A percentile compares a stretch with the other conserved stretches of the same genome.
phyloP scores from a whole-genome alignment of 2,329 filamentous ascomycete species.

The Pseudogymnoascus sp. region DNA sequence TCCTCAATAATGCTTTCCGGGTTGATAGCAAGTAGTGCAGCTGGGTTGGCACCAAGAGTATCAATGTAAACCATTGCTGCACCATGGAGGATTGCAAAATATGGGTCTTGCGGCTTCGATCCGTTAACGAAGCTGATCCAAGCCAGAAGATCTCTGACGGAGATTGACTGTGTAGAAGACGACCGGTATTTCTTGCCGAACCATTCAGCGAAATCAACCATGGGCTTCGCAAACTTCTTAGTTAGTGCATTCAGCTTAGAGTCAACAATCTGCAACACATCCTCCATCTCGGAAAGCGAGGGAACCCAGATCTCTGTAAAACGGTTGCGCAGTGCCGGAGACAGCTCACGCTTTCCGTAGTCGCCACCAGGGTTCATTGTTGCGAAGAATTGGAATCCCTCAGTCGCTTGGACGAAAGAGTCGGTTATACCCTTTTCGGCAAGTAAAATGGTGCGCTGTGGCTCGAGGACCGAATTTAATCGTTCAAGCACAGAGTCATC shows the following conservation, averaged over 20 bases:
- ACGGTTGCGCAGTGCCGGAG: conserved; percentile 86
- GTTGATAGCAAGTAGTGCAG: conserved; percentile 72
- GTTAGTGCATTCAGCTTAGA: conserved; percentile 60
- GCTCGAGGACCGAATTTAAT: conserved; percentile 92
- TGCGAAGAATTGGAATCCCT: conserved; percentile 90
- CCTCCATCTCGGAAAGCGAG: conserved; percentile 73
- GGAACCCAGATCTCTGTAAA: conserved; percentile 99
- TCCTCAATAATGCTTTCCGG: conserved; percentile 64
- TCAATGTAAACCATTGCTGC: conserved; percentile 95
- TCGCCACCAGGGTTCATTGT: conserved; percentile 99
- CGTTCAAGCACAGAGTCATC: conserved; percentile 96
- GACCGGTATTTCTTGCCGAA: conserved; percentile 79
- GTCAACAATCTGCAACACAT: conserved; percentile 79
- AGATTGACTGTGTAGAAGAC: conserved; percentile 69
- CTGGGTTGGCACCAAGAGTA: conserved; percentile 89
- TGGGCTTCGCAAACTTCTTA: conserved; percentile 54
- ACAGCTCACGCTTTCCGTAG: conserved; percentile 96
- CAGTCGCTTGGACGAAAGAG: conserved; percentile 66
- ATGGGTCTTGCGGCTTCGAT: conserved; percentile 35
- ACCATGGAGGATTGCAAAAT: conserved; percentile 65
- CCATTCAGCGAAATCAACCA: conserved; percentile 88
- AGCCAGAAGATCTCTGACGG: conserved; percentile 83
- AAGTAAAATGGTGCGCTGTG: conserved; percentile 75
- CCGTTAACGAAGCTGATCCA: conserved; percentile 91
- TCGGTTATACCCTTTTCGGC: conserved; percentile 89